Evolutionary conservation across 164 flowering plant species (phyloP).

Genomic region (Macadamia integrifolia): DNA sequence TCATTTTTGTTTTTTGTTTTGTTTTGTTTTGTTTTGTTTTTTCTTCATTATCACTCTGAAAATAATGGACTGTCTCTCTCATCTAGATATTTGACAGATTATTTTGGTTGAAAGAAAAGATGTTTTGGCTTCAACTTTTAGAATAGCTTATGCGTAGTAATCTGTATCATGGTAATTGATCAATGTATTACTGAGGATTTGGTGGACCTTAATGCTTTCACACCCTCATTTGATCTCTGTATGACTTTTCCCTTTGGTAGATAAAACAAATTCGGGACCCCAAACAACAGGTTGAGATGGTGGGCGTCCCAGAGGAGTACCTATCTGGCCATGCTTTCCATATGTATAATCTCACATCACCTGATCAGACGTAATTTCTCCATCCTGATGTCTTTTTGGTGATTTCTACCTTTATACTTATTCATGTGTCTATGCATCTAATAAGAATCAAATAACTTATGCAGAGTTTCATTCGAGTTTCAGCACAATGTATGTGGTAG

Average conservation of each 20-base stretch:
- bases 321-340: slow-evolving; percentile 89
- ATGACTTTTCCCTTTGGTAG: slow-evolving; percentile 24
- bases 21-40: no score
- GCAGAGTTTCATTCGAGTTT: slow-evolving; percentile 92
- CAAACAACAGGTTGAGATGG: slow-evolving; percentile 65
- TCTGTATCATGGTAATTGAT: no score
- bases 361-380: slow-evolving; percentile 66
- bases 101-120: no score
- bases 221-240: no score
- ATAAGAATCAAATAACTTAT: background rate
- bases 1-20: no score
- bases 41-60: no score
- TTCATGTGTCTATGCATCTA: background rate
- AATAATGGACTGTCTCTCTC: no score
- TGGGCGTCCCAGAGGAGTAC: slow-evolving; percentile 91
- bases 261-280: slow-evolving; percentile 77
- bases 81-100: no score
- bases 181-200: no score
- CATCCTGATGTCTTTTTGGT: background rate
- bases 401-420: background rate
- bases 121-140: no score
- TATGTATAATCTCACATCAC: slow-evolving; percentile 80
- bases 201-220: no score
- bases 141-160: no score
- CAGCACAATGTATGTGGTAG: slow-evolving; percentile 98